A percentile compares a stretch with the other conserved stretches of the same genome.
phyloP scores from a whole-genome alignment of 2,329 filamentous ascomycete species.

The Diplodia mutila region DNA sequence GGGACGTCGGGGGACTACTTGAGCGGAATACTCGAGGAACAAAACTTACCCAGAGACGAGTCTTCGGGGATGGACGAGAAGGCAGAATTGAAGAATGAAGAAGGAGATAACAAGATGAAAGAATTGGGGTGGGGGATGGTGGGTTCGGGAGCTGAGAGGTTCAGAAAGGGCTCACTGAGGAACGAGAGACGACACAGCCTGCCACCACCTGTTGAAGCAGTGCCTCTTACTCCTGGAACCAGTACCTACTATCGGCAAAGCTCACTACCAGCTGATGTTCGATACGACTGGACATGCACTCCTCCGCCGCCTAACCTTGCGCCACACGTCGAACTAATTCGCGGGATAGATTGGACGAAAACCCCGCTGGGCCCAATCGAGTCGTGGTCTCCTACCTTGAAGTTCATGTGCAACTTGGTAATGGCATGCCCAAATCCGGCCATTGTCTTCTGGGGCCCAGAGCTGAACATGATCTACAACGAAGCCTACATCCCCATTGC shows the following conservation, averaged over 20 bases:
- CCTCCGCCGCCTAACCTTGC: slow-evolving; percentile 51
- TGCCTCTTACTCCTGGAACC: slow-evolving; percentile 18
- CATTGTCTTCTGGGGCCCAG: slow-evolving; percentile 51
- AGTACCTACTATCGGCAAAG: slow-evolving; percentile 13
- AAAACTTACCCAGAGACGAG: background rate
- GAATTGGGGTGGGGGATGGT: background rate
- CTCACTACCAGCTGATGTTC: slow-evolving; percentile 5
- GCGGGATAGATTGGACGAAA: slow-evolving; percentile 70
- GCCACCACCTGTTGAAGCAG: slow-evolving; percentile 8
- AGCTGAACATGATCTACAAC: slow-evolving; percentile 75
- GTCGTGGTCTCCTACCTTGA: slow-evolving; percentile 68
- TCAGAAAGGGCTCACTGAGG: background rate
- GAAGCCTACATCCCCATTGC: slow-evolving; percentile 69
- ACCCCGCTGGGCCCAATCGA: slow-evolving; percentile 75
- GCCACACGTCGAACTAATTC: slow-evolving; percentile 70
- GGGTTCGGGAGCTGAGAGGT: background rate
- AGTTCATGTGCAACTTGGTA: slow-evolving; percentile 75
- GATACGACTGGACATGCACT: slow-evolving; percentile 25
- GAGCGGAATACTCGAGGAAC: background rate
- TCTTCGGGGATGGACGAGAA: background rate
- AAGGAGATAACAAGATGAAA: background rate
- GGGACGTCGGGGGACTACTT: background rate
- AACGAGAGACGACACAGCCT: slow-evolving; percentile 14
- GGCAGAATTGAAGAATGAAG: background rate
- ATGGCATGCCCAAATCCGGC: slow-evolving; percentile 61